phyloP scores from a whole-genome alignment of 441 rosid genomes.

The Gossypium schwendimanii region DNA sequence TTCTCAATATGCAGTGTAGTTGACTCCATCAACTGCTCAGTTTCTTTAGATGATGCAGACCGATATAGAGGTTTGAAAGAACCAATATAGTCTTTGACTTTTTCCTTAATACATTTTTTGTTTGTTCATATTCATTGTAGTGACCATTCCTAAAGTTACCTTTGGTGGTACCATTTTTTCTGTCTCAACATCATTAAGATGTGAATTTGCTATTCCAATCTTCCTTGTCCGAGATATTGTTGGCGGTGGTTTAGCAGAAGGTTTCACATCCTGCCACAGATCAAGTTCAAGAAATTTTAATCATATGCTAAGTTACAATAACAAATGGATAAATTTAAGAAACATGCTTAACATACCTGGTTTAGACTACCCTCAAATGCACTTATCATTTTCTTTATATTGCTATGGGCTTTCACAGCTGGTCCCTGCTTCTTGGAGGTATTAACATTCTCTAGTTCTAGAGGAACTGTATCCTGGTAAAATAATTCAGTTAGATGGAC shows the following conservation, averaged over 20 bases:
- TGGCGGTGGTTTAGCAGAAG: conserved; percentile 26
- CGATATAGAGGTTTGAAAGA: neutral
- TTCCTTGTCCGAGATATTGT: conserved; percentile 24
- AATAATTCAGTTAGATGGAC: conserved; percentile 9
- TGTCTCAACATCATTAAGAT: conserved; percentile 9
- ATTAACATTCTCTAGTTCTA: conserved; percentile 18
- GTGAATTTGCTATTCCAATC: conserved; percentile 18
- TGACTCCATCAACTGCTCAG: conserved; percentile 7
- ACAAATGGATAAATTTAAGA: neutral
- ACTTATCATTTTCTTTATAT: conserved; percentile 69
- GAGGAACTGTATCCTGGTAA: conserved; percentile 3
- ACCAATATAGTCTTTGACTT: conserved; percentile 14
- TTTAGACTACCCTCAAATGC: conserved; percentile 54
- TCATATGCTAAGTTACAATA: neutral
- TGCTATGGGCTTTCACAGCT: conserved; percentile 41
- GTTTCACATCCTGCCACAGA: conserved; percentile 37
- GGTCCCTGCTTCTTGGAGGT: conserved; percentile 23
- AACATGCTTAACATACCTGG: conserved; percentile 41
- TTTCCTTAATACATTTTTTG: neutral
- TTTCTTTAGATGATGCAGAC: conserved; percentile 16
- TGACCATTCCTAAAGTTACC: conserved; percentile 6
- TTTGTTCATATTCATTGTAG: neutral
- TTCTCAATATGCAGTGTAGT: neutral
- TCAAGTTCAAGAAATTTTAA: conserved; percentile 11
- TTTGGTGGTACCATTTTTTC: conserved; percentile 12